These are phyloP conservation scores for Arachis hypogaea DNA, from an alignment of 306 rosid species.

Conservation along the genomic window DNA sequence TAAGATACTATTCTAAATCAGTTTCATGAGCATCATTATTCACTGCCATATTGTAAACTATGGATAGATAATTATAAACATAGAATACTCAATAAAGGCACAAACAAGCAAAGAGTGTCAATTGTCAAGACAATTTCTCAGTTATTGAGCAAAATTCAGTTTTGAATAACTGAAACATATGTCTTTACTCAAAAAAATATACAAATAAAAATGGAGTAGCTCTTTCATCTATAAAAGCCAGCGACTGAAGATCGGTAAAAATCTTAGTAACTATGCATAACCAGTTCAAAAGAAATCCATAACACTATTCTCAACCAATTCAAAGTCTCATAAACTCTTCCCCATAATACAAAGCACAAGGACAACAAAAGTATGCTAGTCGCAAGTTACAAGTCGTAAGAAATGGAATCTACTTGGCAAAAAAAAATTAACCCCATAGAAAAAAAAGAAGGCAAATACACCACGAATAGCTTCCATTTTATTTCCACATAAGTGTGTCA, in stretches of 20 bases:
- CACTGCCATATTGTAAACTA: background rate
- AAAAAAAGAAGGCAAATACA: constrained; percentile 13
- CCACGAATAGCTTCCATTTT: constrained; percentile 6
- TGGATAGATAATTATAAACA: constrained; percentile 13
- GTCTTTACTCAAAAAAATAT: background rate
- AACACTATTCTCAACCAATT: constrained; percentile 24
- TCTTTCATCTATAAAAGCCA: background rate
- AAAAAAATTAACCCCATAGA: background rate
- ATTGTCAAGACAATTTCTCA: background rate
- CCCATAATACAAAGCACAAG: constrained; percentile 7
- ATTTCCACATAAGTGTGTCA: background rate
- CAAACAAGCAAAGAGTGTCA: background rate
- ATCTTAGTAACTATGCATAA: background rate
- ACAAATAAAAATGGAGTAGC: background rate
- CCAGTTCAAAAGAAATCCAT: constrained; percentile 17
- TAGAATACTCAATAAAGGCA: constrained; percentile 11
- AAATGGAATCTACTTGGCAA: constrained; percentile 6
- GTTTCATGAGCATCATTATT: constrained; percentile 14
- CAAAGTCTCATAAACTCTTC: constrained; percentile 30
- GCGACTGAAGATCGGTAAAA: constrained; percentile 5
- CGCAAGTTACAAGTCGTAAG: background rate
- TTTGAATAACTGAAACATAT: background rate
- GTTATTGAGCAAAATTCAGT: constrained; percentile 12
- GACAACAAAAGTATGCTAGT: constrained; percentile 3
- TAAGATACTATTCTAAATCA: constrained; percentile 26